Percentiles rank a stretch among this genome's conserved stretches.
Evolutionary conservation across 2,329 filamentous ascomycete genomes (phyloP).

Genomic region (Paracoccidioides lutzii): DNA sequence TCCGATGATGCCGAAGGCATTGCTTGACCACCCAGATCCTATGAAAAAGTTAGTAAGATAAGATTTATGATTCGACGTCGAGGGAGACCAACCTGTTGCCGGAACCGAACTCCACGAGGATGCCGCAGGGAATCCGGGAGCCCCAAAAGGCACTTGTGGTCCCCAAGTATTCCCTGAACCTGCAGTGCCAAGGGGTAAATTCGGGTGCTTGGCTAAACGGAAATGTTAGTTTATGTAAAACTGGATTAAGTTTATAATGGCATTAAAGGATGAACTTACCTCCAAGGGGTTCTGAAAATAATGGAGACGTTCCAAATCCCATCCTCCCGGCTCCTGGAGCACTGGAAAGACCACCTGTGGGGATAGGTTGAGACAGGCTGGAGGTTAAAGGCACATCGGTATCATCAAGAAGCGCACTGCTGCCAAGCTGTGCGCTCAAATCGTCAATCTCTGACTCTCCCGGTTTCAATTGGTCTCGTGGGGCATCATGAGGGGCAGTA

Average conservation of each 20-base stretch:
- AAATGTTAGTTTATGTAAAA: constrained; percentile 2
- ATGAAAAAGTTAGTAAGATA: constrained; percentile 13
- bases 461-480: constrained; percentile 28
- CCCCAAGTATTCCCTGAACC: constrained; percentile 24
- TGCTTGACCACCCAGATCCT: constrained; percentile 36
- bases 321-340: constrained; percentile 33
- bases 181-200: constrained; percentile 20
- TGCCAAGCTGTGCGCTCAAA: constrained; percentile 68
- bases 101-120: constrained; percentile 30
- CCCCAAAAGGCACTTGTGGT: constrained; percentile 26
- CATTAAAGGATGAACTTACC: constrained; percentile 19
- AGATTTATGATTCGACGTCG: constrained; percentile 1
- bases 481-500: constrained; percentile 41
- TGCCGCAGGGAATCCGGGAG: constrained; percentile 24
- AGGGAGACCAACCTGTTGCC: constrained; percentile 21
- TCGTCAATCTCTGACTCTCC: constrained; percentile 53
- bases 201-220: constrained; percentile 20
- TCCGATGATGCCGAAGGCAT: constrained; percentile 38
- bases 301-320: constrained; percentile 29
- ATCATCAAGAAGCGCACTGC: constrained; percentile 69
- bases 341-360: constrained; percentile 29
- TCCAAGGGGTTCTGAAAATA: constrained; percentile 33
- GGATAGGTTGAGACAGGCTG: constrained; percentile 31
- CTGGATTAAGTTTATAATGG: neutral
- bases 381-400: constrained; percentile 55